A percentile compares a stretch with the other conserved stretches of the same genome.
Conservation (phyloP, 495 filamentous ascomycete species). For the Aspergillus indologenus region DNA sequence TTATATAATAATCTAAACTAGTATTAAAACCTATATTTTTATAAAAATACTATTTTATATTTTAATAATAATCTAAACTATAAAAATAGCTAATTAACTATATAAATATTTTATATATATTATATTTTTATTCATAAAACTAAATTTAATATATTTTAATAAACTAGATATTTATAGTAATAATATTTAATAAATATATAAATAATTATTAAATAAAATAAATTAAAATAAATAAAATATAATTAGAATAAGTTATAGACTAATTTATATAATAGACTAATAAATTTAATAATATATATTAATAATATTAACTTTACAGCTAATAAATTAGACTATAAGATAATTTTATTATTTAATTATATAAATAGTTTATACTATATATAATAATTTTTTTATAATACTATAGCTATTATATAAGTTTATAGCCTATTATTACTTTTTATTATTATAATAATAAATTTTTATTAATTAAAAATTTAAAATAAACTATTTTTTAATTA, state of each 20-base stretch:
- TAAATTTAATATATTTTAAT: background rate
- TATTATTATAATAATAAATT: constrained; percentile 1
- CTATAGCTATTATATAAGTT: background rate
- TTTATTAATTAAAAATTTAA: background rate
- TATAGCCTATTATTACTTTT: constrained; percentile 3
- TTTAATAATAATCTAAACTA: too few species aligned
- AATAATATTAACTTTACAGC: too few species aligned
- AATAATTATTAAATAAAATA: too few species aligned
- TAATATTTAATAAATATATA: background rate
- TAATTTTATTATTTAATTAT: background rate
- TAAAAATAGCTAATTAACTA: too few species aligned
- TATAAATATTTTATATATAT: too few species aligned
- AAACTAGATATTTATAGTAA: background rate
- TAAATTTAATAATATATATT: too few species aligned
- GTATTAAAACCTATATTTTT: too few species aligned
- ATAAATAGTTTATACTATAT: constrained; percentile 1
- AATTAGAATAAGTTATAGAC: too few species aligned
- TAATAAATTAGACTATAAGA: background rate
- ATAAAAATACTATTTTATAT: too few species aligned
- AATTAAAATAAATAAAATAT: too few species aligned
- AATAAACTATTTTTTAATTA: constrained; percentile 6
- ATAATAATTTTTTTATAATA: background rate
- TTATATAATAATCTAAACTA: too few species aligned
- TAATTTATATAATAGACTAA: too few species aligned
- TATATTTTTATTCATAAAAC: background rate